These are phyloP conservation scores for Iberis pinnata DNA, from an alignment of 345 rosid genomes.

Conservation along the genomic window DNA sequence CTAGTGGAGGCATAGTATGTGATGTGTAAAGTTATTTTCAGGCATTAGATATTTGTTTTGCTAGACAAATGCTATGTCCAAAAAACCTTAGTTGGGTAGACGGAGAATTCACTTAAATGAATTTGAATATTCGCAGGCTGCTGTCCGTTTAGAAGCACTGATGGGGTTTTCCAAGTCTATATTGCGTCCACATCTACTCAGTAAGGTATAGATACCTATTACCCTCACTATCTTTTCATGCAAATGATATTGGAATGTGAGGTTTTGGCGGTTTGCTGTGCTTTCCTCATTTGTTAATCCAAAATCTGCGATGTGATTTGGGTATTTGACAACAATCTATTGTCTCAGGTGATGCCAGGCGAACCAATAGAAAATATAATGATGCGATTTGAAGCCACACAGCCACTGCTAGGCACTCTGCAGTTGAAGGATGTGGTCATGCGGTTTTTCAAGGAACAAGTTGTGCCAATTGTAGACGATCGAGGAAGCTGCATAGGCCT, in stretches of 20 bases:
- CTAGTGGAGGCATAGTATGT: constrained; percentile 76
- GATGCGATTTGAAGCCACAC: constrained; percentile 49
- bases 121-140: constrained; percentile 39
- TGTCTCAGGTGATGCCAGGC: constrained; percentile 40
- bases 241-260: constrained; percentile 13
- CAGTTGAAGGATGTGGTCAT: constrained; percentile 45
- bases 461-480: constrained; percentile 62
- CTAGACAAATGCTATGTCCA: constrained; percentile 6
- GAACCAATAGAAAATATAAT: constrained; percentile 60
- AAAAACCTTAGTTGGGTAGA: constrained; percentile 1
- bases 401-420: constrained; percentile 46
- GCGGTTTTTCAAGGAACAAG: constrained; percentile 53
- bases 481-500: constrained; percentile 65
- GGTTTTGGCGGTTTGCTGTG: background rate
- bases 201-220: constrained; percentile 37
- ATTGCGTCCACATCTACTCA: constrained; percentile 49
- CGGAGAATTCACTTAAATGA: background rate
- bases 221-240: constrained; percentile 2
- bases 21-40: constrained; percentile 15
- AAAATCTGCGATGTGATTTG: constrained; percentile 4
- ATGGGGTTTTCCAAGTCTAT: constrained; percentile 49
- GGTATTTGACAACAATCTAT: constrained; percentile 2
- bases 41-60: background rate
- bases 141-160: constrained; percentile 52
- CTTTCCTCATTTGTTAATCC: background rate